Base-by-base conservation (phyloP, 169 alveolate species). In the Babesia divergens region DNA sequence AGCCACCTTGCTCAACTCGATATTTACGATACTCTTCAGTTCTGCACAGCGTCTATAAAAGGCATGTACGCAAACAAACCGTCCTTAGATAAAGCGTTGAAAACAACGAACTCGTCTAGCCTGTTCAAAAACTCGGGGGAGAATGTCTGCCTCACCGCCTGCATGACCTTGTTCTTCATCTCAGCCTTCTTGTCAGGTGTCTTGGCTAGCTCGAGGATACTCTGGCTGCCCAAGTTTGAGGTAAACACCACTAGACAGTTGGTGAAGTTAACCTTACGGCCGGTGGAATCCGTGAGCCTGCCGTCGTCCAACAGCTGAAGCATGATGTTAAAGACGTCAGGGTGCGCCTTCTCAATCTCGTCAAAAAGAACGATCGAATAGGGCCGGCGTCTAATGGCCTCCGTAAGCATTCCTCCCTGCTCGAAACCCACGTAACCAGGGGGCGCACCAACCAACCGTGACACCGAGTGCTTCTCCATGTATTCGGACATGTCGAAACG, bases 351-450 rank as follows among this genome's bases (percentile, higher is more conserved):
- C 87, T 93, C 97, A 50, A 93, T 89, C 53, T 94, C 97, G 56
- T 94, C 97, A 60, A 94, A 89, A 34, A 94, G 84, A 28, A 94
- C 92, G 43, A 94, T 92, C 37, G 94, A 86, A 81, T 94, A 91
- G 0, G 97, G 97, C 53, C 82, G 71, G 22, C 93, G 89, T 52
- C 96, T 58, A n/a, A 94, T 93, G 14, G 95, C 95, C 64, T 93
- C 97, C 7, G 97, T 94, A 49, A 94, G 84, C 64, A 92, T 88
- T 1, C 97, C 97, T 11, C 97, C 96, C 64, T 92, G 92, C 47
- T 84, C 96, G 68, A 74, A 92, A n/a, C 97, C 97, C 28, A 94
- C 91, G 65, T 92, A 92, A 1, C 97, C 97, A 2, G 97, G 97
- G 3, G 97, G 96, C 1, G 97, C 97, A 9, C 97, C 97, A 14